Percentiles rank a stretch among this genome's conserved stretches.
Evolutionary conservation across 2,329 filamentous ascomycete species (phyloP).

Genomic region (Aspergillus carbonarius): DNA sequence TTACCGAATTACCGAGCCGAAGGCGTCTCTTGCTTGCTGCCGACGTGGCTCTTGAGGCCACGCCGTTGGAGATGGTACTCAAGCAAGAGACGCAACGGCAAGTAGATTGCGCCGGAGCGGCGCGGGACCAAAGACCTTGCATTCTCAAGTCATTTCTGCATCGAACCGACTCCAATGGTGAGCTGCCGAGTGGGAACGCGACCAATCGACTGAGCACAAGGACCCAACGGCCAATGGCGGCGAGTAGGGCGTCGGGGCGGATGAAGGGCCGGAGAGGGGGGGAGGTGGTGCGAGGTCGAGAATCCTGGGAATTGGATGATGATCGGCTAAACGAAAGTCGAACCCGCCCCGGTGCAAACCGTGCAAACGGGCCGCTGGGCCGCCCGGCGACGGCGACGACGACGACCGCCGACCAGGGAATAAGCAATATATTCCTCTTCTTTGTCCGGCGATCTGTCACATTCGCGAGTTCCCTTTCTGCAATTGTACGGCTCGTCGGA

Average conservation of each 20-base stretch:
- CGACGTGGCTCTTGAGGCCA: constrained; percentile 36
- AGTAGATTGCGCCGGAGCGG: constrained; percentile 36
- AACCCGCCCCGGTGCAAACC: constrained; percentile 34
- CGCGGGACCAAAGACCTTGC: constrained; percentile 46
- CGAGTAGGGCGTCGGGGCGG: constrained; percentile 6
- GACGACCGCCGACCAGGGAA: background rate
- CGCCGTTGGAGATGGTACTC: constrained; percentile 34
- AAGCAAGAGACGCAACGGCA: constrained; percentile 46
- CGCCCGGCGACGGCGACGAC: constrained; percentile 1
- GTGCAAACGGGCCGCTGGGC: constrained; percentile 40
- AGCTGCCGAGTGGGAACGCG: background rate
- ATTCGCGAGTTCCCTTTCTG: background rate
- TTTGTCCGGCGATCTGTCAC: background rate
- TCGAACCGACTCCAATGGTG: background rate
- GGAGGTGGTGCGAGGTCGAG: constrained; percentile 7
- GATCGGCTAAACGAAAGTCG: constrained; percentile 15
- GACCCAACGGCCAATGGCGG: constrained; percentile 15
- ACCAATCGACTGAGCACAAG: constrained; percentile 18
- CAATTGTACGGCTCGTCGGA: background rate
- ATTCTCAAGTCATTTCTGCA: constrained; percentile 40
- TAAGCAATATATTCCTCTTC: background rate
- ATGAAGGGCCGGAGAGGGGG: constrained; percentile 1
- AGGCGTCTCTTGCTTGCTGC: constrained; percentile 40
- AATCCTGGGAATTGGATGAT: background rate
- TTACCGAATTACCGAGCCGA: constrained; percentile 44